Base-by-base conservation (phyloP, 495 filamentous ascomycete genomes). In the Lasiosphaeria ovina region DNA sequence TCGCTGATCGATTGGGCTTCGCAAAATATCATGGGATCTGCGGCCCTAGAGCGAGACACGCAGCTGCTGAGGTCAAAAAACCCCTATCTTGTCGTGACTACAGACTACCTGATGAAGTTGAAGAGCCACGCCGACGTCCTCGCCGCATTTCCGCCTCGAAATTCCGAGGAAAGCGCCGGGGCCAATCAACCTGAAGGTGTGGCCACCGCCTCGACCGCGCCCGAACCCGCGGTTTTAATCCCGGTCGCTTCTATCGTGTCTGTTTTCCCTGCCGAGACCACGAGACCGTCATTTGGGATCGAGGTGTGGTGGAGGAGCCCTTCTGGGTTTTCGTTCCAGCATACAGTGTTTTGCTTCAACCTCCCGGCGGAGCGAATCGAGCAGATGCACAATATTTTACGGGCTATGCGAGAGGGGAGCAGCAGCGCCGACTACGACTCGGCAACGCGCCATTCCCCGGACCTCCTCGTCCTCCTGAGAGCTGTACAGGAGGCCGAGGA, bases 1-100 rank as follows among this genome's bases (percentile, higher is more conserved):
- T 59, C 60, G 16, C 60, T 62, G 11, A 57, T 60, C 3, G 69
- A 73, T 48, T 74, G 72, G 72, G 51, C 50, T 35, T 59, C 63
- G 31, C 83, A 89, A 59, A 66, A 59, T 34, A 66, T 74, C 36
- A 65, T 72, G 47, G 70, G 69, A 16, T 83, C 88, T 72, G 91
- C 91, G 3, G 86, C 91, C 62, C 82, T 95, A 32, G 91, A 96
- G 73, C 87, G 88, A 2, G 90, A 89, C 38, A 84, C 87, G 34
- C 85, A 89, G 48, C 82, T 96, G 74, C 85, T 97, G 71, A 83
- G 90, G 70, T 89, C 90, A 70, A 93, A 90, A 76, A 89, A 85
- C 66, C 91, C 95, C 62, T 97, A 91, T 64, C 76, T 97, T 35
- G 94, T 97, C n/a, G 80, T 97, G 40, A 97, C 93, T 9, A 87